Evolutionary conservation across 306 rosid species (phyloP).

Genomic region (Inga laurina): DNA sequence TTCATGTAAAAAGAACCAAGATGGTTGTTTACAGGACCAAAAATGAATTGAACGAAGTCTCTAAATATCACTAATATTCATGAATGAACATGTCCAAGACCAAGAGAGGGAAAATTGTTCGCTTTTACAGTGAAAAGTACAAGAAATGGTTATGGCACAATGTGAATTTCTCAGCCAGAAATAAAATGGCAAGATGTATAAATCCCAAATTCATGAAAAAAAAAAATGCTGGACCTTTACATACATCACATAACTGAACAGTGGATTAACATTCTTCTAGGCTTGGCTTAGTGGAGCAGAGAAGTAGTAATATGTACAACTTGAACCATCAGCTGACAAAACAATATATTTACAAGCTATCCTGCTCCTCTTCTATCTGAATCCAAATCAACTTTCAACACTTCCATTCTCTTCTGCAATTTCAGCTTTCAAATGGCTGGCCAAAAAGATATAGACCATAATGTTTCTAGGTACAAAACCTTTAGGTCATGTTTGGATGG

Average conservation of each 20-base stretch:
- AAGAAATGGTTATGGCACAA: conserved; percentile 33
- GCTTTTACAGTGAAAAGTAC: conserved; percentile 41
- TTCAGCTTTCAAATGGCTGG: conserved; percentile 33
- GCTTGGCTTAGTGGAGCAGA: conserved; percentile 33
- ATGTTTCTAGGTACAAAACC: conserved; percentile 33
- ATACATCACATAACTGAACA: conserved; percentile 48
- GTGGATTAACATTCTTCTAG: conserved; percentile 41
- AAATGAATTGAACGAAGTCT: not conserved
- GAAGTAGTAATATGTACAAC: conserved; percentile 39
- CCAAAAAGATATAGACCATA: conserved; percentile 32
- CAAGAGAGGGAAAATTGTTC: conserved; percentile 37
- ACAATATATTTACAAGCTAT: conserved; percentile 65
- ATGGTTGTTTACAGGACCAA: not conserved
- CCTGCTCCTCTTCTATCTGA: conserved; percentile 46
- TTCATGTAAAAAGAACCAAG: not conserved
- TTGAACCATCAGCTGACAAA: conserved; percentile 38
- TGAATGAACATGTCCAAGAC: not conserved
- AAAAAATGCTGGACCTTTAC: conserved; percentile 39
- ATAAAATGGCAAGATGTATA: conserved; percentile 37
- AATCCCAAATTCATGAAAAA: conserved; percentile 42
- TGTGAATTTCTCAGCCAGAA: conserved; percentile 47
- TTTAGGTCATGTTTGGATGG: not conserved
- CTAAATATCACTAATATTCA: conserved; percentile 25
- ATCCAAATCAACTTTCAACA: conserved; percentile 34
- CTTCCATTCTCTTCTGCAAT: conserved; percentile 32